Evolutionary conservation across 352 stramenopile species (phyloP).

Genomic region (Phytophthora constricta): DNA sequence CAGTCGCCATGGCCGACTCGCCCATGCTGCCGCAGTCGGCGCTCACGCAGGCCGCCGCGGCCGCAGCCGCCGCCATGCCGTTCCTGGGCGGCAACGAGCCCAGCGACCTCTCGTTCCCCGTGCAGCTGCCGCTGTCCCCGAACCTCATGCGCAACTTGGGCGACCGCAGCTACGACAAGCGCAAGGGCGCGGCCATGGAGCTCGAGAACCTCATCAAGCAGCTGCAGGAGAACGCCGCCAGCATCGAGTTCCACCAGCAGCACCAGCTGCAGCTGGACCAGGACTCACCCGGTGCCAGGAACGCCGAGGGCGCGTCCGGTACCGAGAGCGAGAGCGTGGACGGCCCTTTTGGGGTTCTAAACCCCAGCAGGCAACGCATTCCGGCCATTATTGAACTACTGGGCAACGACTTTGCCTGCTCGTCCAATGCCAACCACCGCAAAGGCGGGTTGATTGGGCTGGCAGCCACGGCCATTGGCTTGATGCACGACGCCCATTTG

Average conservation of each 20-base stretch:
- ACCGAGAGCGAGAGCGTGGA: constrained; percentile 40
- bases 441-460: constrained; percentile 99
- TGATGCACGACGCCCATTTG: constrained; percentile 93
- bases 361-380: constrained; percentile 83
- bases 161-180: constrained; percentile 99
- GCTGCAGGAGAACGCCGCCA: constrained; percentile 94
- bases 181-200: constrained; percentile 98
- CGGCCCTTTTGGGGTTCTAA: constrained; percentile 31
- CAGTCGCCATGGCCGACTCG: constrained; percentile 33
- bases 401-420: constrained; percentile 98
- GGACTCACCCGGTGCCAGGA: constrained; percentile 11
- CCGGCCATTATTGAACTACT: constrained; percentile 96
- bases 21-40: constrained; percentile 68
- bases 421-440: constrained; percentile 98
- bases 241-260: constrained; percentile 68
- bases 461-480: constrained; percentile 96
- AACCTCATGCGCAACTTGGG: constrained; percentile 92
- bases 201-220: constrained; percentile 99
- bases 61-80: constrained; percentile 51
- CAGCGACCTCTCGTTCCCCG: constrained; percentile 41
- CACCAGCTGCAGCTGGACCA: constrained; percentile 46
- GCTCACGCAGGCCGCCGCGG: constrained; percentile 51
- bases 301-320: constrained; percentile 7
- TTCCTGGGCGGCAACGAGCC: constrained; percentile 44
- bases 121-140: constrained; percentile 77